phyloP scores from a whole-genome alignment of 176 grass and related monocot genomes.

The Ensete glaucum region DNA sequence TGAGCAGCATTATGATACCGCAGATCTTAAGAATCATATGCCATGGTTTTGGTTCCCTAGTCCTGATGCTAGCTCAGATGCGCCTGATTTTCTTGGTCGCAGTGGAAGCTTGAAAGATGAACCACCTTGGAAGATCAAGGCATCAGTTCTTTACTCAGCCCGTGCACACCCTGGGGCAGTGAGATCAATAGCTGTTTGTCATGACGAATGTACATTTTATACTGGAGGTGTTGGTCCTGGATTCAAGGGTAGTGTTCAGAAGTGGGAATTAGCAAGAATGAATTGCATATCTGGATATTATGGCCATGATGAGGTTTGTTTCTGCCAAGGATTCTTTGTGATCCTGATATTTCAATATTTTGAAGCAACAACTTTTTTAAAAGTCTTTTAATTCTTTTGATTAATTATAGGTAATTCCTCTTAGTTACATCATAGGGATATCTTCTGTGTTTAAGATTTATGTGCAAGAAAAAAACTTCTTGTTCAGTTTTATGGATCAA shows the following conservation, averaged over 20 bases:
- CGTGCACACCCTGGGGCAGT: slow-evolving; percentile 77
- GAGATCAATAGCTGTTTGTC: slow-evolving; percentile 53
- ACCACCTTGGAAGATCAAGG: slow-evolving; percentile 71
- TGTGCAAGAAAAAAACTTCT: too few relatives aligned
- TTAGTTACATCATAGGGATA: too few relatives aligned
- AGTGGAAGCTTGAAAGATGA: slow-evolving; percentile 49
- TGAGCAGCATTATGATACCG: slow-evolving; percentile 26
- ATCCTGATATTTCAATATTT: slow-evolving; percentile 3
- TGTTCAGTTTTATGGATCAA: too few relatives aligned
- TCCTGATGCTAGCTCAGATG: slow-evolving; percentile 48
- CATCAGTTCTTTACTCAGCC: slow-evolving; percentile 58
- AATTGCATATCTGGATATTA: slow-evolving; percentile 90
- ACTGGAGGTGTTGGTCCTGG: slow-evolving; percentile 90
- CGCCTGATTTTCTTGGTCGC: slow-evolving; percentile 65
- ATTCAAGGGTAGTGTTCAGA: slow-evolving; percentile 88
- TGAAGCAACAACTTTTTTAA: neutral
- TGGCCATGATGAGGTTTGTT: slow-evolving; percentile 87
- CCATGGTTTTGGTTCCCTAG: slow-evolving; percentile 93
- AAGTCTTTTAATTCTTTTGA: neutral
- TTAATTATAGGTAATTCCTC: too few relatives aligned
- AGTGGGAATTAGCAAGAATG: slow-evolving; percentile 80
- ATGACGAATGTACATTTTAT: slow-evolving; percentile 83
- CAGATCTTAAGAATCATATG: slow-evolving; percentile 34
- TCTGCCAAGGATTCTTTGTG: slow-evolving; percentile 20
- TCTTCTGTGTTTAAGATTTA: too few relatives aligned